phyloP scores from a whole-genome alignment of 2,329 filamentous ascomycete genomes.

The Apiospora arundinis region DNA sequence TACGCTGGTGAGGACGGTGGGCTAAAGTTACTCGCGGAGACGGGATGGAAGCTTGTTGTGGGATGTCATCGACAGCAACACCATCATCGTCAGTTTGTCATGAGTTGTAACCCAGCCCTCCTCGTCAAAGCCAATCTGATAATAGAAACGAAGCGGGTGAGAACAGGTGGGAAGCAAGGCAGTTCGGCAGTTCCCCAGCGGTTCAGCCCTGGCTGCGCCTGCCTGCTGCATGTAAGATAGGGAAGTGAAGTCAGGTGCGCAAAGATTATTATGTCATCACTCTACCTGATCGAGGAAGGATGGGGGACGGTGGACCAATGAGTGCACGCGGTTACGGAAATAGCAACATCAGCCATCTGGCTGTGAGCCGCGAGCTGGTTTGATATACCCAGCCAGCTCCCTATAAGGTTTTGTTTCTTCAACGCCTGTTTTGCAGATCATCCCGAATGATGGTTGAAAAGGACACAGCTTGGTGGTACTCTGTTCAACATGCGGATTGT shows the following conservation, averaged over 20 bases:
- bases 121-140: not conserved
- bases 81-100: not conserved
- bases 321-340: not conserved
- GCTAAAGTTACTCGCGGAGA: not conserved
- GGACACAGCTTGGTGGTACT: not conserved
- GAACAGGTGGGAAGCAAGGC: not conserved
- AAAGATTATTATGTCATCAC: constrained; percentile 14
- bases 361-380: not conserved
- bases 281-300: not conserved
- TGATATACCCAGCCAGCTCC: not conserved
- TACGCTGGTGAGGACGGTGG: not conserved
- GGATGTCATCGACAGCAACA: not conserved
- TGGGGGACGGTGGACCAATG: not conserved
- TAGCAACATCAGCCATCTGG: not conserved
- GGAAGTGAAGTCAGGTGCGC: constrained; percentile 2
- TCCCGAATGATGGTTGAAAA: not conserved
- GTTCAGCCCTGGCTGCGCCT: constrained; percentile 10
- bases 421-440: not conserved
- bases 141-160: not conserved
- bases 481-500: constrained; percentile 13
- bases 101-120: not conserved
- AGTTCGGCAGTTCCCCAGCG: constrained; percentile 2
- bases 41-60: not conserved
- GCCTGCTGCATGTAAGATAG: not conserved
- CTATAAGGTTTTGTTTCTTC: not conserved